Evolutionary conservation across 176 grass and related monocot genomes (phyloP).

Genomic region (Tuctoria greenei): DNA sequence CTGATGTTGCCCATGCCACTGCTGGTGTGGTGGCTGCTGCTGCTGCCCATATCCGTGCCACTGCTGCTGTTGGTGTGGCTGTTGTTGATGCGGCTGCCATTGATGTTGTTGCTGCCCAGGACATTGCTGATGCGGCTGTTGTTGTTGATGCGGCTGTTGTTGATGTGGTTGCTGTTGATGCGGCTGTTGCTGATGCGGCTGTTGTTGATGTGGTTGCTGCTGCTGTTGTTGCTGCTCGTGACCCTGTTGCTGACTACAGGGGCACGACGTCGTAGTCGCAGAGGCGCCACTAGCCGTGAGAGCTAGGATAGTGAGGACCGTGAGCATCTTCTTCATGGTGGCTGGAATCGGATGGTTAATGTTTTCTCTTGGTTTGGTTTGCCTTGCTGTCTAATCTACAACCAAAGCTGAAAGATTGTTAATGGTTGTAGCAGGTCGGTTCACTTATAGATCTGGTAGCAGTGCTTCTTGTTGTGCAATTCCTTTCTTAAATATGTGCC

Average conservation of each 20-base stretch:
- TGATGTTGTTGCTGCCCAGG: not conserved
- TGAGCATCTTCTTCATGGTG: conserved; percentile 16
- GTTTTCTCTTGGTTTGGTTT: not conserved
- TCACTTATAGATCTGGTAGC: conserved; percentile 2
- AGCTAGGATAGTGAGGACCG: not conserved
- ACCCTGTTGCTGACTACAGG: not conserved
- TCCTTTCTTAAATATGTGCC: not conserved
- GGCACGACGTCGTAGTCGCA: not conserved
- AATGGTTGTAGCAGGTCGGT: not conserved
- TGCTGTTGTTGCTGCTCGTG: not conserved
- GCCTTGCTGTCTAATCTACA: not conserved
- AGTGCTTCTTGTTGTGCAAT: not conserved
- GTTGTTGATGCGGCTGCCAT: not conserved
- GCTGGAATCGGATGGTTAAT: not conserved
- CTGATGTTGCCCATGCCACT: not conserved
- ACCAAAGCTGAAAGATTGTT: not conserved
- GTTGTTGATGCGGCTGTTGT: not conserved
- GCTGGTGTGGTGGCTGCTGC: not conserved
- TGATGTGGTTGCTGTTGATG: not conserved
- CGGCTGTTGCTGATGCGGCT: not conserved
- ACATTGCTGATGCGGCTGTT: not conserved
- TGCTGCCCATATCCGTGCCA: not conserved
- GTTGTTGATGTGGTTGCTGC: not conserved
- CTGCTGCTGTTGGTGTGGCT: not conserved
- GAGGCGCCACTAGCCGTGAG: not conserved